A percentile compares a stretch with the other conserved stretches of the same genome.
Evolutionary conservation across 345 rosid genomes (phyloP).

Genomic region (Combretum micranthum): DNA sequence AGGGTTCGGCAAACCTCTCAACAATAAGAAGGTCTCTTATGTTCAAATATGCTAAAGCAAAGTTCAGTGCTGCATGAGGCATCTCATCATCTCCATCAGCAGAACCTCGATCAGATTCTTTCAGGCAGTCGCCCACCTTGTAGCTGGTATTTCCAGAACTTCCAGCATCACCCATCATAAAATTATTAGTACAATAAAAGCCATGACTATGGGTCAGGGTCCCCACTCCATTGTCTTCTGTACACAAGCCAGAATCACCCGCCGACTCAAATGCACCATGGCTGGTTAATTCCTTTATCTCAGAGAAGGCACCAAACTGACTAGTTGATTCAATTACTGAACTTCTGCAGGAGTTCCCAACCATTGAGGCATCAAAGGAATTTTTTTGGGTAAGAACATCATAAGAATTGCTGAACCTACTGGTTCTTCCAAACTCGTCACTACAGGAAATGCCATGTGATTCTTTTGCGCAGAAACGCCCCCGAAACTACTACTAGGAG

Average conservation of each 20-base stretch:
- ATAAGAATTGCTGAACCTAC: not conserved
- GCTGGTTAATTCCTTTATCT: slow-evolving; percentile 7
- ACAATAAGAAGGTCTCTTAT: slow-evolving; percentile 55
- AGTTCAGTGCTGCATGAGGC: slow-evolving; percentile 45
- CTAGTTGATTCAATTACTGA: slow-evolving; percentile 5
- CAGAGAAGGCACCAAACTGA: not conserved
- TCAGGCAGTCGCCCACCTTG: no score
- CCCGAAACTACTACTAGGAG: not conserved
- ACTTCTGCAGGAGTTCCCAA: not conserved
- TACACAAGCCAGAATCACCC: slow-evolving; percentile 6
- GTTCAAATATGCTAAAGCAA: slow-evolving; percentile 51
- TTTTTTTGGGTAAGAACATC: no score
- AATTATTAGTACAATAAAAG: no score
- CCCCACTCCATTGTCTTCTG: slow-evolving; percentile 6
- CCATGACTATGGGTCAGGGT: slow-evolving; percentile 11
- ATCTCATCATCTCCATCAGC: slow-evolving; percentile 9
- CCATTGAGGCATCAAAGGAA: not conserved
- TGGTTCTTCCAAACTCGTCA: slow-evolving; percentile 6
- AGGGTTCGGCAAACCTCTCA: slow-evolving; percentile 56
- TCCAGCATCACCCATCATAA: no score
- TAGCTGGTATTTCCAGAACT: no score
- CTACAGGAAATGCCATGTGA: not conserved
- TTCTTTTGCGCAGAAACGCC: slow-evolving; percentile 4
- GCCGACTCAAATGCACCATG: not conserved
- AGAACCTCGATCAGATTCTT: no score